phyloP scores from a whole-genome alignment of 495 filamentous ascomycete genomes.

The Neurospora pannonica region DNA sequence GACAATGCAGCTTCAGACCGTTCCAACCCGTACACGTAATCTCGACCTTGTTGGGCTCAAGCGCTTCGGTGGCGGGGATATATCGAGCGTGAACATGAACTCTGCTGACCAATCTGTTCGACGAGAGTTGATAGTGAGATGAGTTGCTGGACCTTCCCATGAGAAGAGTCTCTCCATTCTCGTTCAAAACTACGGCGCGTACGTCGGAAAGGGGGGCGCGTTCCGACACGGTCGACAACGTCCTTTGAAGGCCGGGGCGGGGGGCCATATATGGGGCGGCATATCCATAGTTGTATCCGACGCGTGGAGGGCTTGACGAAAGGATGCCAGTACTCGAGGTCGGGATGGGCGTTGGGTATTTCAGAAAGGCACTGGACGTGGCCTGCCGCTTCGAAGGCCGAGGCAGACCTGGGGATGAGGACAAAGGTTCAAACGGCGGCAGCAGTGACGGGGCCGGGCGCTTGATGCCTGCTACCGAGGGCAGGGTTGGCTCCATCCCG shows the following conservation, averaged over 20 bases:
- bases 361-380: slow-evolving; percentile 40
- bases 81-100: slow-evolving; percentile 86
- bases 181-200: slow-evolving; percentile 69
- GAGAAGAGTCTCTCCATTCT: slow-evolving; percentile 67
- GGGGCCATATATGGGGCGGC: slow-evolving; percentile 25
- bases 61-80: slow-evolving; percentile 50
- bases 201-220: slow-evolving; percentile 75
- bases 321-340: slow-evolving; percentile 89
- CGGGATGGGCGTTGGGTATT: slow-evolving; percentile 84
- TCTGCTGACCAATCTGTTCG: slow-evolving; percentile 84
- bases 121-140: slow-evolving; percentile 82
- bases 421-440: slow-evolving; percentile 87
- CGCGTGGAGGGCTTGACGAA: slow-evolving; percentile 72
- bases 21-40: slow-evolving; percentile 94
- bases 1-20: slow-evolving; percentile 85
- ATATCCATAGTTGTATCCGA: slow-evolving; percentile 12
- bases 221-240: slow-evolving; percentile 65
- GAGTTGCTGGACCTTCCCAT: slow-evolving; percentile 92
- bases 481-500: slow-evolving; percentile 26
- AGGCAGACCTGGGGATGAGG: slow-evolving; percentile 77
- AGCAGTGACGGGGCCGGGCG: slow-evolving; percentile 72
- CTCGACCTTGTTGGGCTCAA: slow-evolving; percentile 63
- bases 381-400: slow-evolving; percentile 62
- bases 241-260: slow-evolving; percentile 45
- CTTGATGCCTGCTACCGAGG: slow-evolving; percentile 56